Conservation (phyloP, 2,329 filamentous ascomycete species). For the Fusarium sulawesiense region DNA sequence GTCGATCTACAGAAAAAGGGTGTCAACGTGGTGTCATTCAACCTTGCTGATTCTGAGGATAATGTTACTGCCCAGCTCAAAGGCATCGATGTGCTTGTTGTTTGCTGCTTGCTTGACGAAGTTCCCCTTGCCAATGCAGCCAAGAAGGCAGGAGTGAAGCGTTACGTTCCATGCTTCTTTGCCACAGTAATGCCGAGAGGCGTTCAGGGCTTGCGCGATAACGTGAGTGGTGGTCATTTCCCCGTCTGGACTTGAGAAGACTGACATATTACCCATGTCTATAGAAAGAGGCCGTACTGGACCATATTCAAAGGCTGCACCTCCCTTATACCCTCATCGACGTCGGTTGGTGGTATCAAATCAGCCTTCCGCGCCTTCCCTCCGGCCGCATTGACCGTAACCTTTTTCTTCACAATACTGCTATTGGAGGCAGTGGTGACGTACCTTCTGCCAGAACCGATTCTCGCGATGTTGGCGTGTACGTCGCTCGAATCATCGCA, state of each 20-base stretch:
- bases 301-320: background rate
- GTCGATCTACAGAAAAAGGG: background rate
- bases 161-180: background rate
- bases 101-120: background rate
- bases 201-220: background rate
- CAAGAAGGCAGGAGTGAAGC: background rate
- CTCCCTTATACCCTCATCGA: background rate
- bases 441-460: background rate
- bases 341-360: background rate
- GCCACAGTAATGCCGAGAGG: background rate
- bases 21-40: background rate
- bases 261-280: background rate
- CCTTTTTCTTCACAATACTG: background rate
- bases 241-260: background rate
- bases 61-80: background rate
- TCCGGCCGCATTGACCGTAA: background rate
- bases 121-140: background rate
- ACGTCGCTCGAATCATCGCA: constrained; percentile 61
- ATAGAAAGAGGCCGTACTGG: background rate
- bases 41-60: background rate
- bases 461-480: constrained; percentile 38
- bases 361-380: background rate
- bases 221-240: background rate
- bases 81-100: background rate
- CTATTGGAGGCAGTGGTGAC: background rate